Base-by-base conservation (phyloP, 2,329 filamentous ascomycete species). In the Aspergillus ruber region DNA sequence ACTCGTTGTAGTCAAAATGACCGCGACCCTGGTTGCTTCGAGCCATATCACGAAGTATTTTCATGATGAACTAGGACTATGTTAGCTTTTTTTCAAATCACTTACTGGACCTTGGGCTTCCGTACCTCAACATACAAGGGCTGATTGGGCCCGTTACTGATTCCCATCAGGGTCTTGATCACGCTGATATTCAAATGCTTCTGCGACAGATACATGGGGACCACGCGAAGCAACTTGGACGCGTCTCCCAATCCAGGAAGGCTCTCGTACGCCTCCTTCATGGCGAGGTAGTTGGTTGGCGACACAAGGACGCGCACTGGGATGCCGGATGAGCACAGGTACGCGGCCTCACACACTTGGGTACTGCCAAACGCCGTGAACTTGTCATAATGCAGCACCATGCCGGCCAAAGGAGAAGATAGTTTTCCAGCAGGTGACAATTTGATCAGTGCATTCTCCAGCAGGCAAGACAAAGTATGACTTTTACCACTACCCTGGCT, bases 401-500 rank as follows among this genome's bases (percentile, higher is more conserved):
- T 54, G 0, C 73, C 78, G 0, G 78, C 70, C 0, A 82, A 64
- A 1, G 79, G 78, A 3, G 65, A 64, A 0, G 67, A 58, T 0
- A 82, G 59, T 2, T 60, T 62, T 1, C 75, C 76, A 1, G 75
- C 58, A 2, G 63, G 51, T 0, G 64, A 65, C 0, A 56, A 49
- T 2, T 45, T 0, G 5, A 70, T 44, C 1, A 73, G 59, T 1
- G 58, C 54, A 20, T 67, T 66, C 39, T 80, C 80, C 0, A 84
- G 66, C 42, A 85, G 66, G 54, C 76, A 81, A 0, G 78, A 76
- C 2, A 82, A 66, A 0, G 80, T 83, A 48, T 84, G 78, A 17
- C 75, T 79, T 56, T 84, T 84, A 0, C 82, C 82, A 38, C 75
- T 78, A 0, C 81, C 82, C 55, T 84, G 81, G 1, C 77, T 77